A percentile compares a stretch with the other conserved stretches of the same genome.
Conservation (phyloP, 78 protist genomes). For the Dictyostelium brefeldianum region DNA sequence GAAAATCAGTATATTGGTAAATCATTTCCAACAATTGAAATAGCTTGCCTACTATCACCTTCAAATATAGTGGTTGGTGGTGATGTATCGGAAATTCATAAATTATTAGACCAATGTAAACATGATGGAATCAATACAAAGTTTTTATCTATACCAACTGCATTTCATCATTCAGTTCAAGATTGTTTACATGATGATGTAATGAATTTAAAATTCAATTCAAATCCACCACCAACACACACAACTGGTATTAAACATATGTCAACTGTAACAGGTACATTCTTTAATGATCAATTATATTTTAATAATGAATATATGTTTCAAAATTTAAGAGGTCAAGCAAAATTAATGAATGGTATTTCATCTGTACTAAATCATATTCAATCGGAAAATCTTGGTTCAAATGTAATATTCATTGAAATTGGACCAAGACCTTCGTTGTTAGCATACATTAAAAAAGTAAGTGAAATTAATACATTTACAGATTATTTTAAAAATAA, state of each 20-base stretch:
- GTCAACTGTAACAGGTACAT: conserved; percentile 4
- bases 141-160: conserved; percentile 10
- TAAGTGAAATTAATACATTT: not conserved
- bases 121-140: not conserved
- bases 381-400: not conserved
- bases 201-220: not conserved
- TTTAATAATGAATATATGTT: conserved; percentile 10
- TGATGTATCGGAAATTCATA: not conserved
- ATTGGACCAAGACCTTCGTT: conserved; percentile 30
- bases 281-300: conserved; percentile 3
- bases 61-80: conserved; percentile 10
- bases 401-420: conserved; percentile 1
- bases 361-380: not conserved
- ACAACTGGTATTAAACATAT: not conserved
- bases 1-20: not conserved
- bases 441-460: not conserved
- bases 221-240: not conserved
- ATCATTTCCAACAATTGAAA: not conserved
- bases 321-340: conserved; percentile 31
- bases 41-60: not conserved
- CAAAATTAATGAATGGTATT: conserved; percentile 1
- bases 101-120: not conserved
- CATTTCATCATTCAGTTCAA: conserved; percentile 25
- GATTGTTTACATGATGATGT: conserved; percentile 1
- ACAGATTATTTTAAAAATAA: not conserved